A percentile compares a stretch with the other conserved stretches of the same genome.
Evolutionary conservation across 2,329 filamentous ascomycete genomes (phyloP).

Genomic region (Purpureocillium lavendulum): DNA sequence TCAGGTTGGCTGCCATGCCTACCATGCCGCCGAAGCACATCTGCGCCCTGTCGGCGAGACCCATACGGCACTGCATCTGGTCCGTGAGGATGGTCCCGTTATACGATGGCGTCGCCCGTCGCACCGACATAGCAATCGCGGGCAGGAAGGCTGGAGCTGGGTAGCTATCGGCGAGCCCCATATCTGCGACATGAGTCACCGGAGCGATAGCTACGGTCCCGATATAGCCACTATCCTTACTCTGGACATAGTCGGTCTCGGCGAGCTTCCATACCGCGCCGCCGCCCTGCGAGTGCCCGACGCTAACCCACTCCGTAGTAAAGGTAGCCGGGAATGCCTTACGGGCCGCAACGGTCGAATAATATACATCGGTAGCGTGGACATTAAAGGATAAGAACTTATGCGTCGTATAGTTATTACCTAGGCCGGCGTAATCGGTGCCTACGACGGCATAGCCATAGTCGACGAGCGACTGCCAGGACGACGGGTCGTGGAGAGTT

Average conservation of each 20-base stretch:
- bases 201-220: constrained; percentile 8
- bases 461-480: constrained; percentile 6
- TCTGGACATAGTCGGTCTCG: constrained; percentile 5
- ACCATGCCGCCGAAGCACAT: constrained; percentile 7
- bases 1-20: constrained; percentile 1
- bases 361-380: constrained; percentile 10
- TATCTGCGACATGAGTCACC: constrained; percentile 7
- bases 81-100: background rate
- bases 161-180: constrained; percentile 1
- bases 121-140: background rate
- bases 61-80: constrained; percentile 1
- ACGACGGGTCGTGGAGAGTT: constrained; percentile 7
- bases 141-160: constrained; percentile 1
- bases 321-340: background rate
- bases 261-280: constrained; percentile 5
- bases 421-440: constrained; percentile 12
- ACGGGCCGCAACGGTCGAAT: constrained; percentile 6
- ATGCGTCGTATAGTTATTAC: constrained; percentile 10
- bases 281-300: constrained; percentile 7
- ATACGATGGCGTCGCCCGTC: constrained; percentile 1
- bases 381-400: constrained; percentile 7
- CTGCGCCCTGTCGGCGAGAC: constrained; percentile 3
- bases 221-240: constrained; percentile 2
- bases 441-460: constrained; percentile 10
- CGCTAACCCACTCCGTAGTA: constrained; percentile 3